Evolutionary conservation across 352 stramenopile genomes (phyloP).

Genomic region (Phytophthora quininea): DNA sequence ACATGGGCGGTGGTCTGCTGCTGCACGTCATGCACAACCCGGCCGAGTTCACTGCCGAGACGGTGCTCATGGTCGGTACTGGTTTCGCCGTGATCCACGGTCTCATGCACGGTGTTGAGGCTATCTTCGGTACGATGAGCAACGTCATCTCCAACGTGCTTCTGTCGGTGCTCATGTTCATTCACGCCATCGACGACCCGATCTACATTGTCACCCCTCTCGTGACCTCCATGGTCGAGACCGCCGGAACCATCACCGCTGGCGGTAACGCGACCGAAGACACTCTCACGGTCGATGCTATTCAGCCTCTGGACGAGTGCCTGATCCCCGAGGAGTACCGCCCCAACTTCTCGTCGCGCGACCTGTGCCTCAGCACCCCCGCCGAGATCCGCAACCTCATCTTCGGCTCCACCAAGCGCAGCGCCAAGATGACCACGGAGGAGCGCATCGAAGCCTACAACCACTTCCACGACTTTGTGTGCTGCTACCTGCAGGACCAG

Average conservation of each 20-base stretch:
- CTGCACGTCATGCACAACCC: slow-evolving; percentile 2
- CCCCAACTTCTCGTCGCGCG: neutral
- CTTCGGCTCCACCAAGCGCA: neutral
- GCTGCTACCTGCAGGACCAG: slow-evolving; percentile 1
- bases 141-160: slow-evolving; percentile 1
- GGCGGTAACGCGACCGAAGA: neutral
- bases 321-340: neutral
- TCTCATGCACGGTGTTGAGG: neutral
- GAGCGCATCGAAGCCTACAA: neutral
- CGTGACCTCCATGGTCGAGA: slow-evolving; percentile 1
- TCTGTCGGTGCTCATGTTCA: slow-evolving; percentile 1
- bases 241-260: neutral
- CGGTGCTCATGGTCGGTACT: slow-evolving; percentile 1
- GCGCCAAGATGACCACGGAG: neutral
- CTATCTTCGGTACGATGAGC: slow-evolving; percentile 2
- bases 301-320: neutral
- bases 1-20: slow-evolving; percentile 1
- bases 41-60: slow-evolving; percentile 4
- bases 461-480: slow-evolving; percentile 5
- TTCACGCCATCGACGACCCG: slow-evolving; percentile 3
- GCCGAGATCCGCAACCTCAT: neutral
- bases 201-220: slow-evolving; percentile 5
- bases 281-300: neutral
- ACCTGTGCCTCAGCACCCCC: neutral
- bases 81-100: slow-evolving; percentile 1